These are phyloP conservation scores for Rhizopogon rudus DNA, from an alignment of 768 basidiomycete genomes.

Conservation along the genomic window DNA sequence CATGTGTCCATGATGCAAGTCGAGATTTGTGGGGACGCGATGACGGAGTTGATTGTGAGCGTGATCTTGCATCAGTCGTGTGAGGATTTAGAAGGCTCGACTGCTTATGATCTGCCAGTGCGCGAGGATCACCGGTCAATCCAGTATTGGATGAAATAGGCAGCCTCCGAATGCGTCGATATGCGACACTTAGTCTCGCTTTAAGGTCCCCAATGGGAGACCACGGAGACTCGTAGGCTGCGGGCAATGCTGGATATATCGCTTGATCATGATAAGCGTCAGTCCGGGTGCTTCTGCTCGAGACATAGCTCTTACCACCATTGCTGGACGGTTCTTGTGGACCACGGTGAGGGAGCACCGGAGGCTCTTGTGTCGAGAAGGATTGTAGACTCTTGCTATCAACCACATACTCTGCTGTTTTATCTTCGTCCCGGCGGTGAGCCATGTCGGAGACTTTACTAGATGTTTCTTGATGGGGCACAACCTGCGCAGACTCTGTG, in stretches of 20 bases:
- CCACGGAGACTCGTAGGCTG: background rate
- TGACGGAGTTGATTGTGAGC: background rate
- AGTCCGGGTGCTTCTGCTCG: background rate
- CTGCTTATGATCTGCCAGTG: slow-evolving; percentile 10
- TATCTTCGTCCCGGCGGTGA: slow-evolving; percentile 11
- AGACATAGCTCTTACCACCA: background rate
- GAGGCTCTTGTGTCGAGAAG: background rate
- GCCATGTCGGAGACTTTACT: slow-evolving; percentile 14
- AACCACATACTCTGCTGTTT: background rate
- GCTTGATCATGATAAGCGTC: background rate
- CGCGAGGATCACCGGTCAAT: slow-evolving; percentile 20
- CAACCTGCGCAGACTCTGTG: background rate
- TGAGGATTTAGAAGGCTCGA: slow-evolving; percentile 23
- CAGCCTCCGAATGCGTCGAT: slow-evolving; percentile 21
- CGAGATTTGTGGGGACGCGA: background rate
- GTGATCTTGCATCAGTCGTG: background rate
- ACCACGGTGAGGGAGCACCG: background rate
- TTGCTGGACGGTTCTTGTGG: background rate
- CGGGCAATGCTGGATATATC: background rate
- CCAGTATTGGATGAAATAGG: slow-evolving; percentile 3
- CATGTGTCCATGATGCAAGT: background rate
- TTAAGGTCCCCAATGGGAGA: slow-evolving; percentile 11
- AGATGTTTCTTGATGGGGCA: background rate
- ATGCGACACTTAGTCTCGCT: slow-evolving; percentile 17
- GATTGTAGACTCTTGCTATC: background rate